These are phyloP conservation scores for Calonectria henricotiae DNA, from an alignment of 2,329 filamentous ascomycete species.

Conservation along the genomic window DNA sequence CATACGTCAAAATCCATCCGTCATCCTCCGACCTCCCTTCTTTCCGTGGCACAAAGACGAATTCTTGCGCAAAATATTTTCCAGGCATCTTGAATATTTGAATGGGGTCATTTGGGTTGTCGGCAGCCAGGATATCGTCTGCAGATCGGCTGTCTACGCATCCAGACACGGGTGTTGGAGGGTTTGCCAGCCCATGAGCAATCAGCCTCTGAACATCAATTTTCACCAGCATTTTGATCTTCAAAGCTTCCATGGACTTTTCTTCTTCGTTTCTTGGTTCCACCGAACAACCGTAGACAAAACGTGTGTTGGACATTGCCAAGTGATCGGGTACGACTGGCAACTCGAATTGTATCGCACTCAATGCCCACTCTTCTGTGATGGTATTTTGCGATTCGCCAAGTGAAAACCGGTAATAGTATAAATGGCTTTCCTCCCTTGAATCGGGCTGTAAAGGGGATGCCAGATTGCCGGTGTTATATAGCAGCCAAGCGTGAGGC, in stretches of 20 bases:
- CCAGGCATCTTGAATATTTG: neutral
- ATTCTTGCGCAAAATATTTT: neutral
- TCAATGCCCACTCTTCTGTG: neutral
- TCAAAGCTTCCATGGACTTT: neutral
- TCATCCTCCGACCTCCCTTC: neutral
- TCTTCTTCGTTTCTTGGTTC: neutral
- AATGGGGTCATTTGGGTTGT: neutral
- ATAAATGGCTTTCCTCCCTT: neutral
- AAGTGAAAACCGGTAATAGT: neutral
- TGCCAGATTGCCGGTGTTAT: neutral
- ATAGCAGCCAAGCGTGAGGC: neutral
- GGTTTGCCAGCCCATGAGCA: neutral
- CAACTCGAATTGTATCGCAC: neutral
- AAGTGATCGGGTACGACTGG: neutral
- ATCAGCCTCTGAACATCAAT: neutral
- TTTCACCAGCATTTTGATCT: neutral
- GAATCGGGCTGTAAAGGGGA: neutral
- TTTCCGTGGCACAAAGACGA: neutral
- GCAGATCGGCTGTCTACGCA: neutral
- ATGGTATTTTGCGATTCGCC: neutral
- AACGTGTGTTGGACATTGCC: neutral
- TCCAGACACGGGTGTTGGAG: neutral
- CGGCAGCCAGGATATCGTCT: neutral
- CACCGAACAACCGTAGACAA: neutral
- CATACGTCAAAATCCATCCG: neutral